Base-by-base conservation (phyloP, 1,284 basidiomycete species). In the Moesziomyces sp. region DNA sequence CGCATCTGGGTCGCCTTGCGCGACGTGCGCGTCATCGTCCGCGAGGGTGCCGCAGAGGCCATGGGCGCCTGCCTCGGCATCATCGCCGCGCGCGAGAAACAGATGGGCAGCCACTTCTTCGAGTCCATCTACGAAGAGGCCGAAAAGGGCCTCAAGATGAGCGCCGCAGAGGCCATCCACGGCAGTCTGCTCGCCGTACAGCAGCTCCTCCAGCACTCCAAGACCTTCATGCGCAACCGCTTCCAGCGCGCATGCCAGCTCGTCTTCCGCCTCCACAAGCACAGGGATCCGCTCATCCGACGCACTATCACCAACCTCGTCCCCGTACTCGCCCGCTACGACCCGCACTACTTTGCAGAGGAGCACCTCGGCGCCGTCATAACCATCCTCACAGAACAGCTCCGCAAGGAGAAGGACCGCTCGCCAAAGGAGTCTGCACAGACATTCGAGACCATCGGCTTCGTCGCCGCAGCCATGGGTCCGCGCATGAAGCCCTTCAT, bases 401-500 rank as follows among this genome's bases (percentile, higher is more conserved):
- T 79, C 10, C 70, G 78, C 11, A 72, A 52, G 57, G 83, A 81
- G 24, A 77, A 79, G 53, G 80, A 81, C 45, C 61, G 70, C 14
- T 72, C 76, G 5, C 74, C 80, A 0, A 76, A 74, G 21, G 78
- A 84, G 59, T 60, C 68, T 8, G 57, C 66, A 30, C 76, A 76
- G 68, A 81, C 95, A 0, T 98, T 97, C 83, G 91, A 97, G 78
- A 94, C 97, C 1, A 95, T 99, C 72, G 97, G 97, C 0, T 94
- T 97, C 78, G 93, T 97, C 42, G 93, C 96, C 0, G 90, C 90
- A 35, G 92, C 94, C 50, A 93, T 99, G 52, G 91, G 91, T 28
- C 92, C 93, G 71, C 93, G 94, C 72, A 98, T 99, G 92, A 93
- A 95, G 80, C 91, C 91, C 1, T 99, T 97, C 85, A 89, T 99